A percentile compares a stretch with the other conserved stretches of the same genome.
Conservation (phyloP, 805 yeast species). For the Lipomyces orientalis region DNA sequence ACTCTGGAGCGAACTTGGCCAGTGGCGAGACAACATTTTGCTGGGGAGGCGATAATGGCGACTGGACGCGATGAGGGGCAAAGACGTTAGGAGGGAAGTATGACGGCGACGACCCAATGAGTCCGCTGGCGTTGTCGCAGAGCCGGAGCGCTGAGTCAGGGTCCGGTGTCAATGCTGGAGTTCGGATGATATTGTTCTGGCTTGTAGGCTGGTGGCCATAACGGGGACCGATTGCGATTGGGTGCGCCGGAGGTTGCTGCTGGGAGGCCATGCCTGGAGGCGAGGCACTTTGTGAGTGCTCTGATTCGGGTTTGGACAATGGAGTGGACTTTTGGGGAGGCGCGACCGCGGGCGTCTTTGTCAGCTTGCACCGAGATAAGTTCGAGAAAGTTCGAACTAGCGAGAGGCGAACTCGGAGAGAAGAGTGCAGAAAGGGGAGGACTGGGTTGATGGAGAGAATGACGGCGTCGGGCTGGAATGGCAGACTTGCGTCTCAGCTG, state of each 20-base stretch:
- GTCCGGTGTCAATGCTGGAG: constrained; percentile 33
- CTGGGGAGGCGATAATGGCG: constrained; percentile 12
- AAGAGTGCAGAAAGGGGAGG: not conserved
- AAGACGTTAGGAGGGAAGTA: constrained; percentile 1
- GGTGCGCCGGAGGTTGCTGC: constrained; percentile 7
- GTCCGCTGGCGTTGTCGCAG: constrained; percentile 8
- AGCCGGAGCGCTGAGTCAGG: constrained; percentile 32
- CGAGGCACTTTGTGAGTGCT: not conserved
- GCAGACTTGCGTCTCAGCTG: not conserved
- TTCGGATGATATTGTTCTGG: constrained; percentile 27
- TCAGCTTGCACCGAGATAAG: not conserved
- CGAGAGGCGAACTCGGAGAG: not conserved
- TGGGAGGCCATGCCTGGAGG: constrained; percentile 7
- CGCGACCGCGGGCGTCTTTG: not conserved
- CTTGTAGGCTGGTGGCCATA: too few species aligned
- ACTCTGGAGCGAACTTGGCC: constrained; percentile 3
- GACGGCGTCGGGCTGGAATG: not conserved
- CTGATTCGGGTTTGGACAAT: not conserved
- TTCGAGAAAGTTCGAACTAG: not conserved
- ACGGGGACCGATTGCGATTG: constrained; percentile 6
- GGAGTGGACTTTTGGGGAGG: not conserved
- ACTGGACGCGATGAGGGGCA: not conserved
- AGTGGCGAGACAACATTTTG: constrained; percentile 1
- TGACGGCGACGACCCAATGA: constrained; percentile 16
- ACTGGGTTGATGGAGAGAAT: not conserved